These are phyloP conservation scores for Candida arabinofermentans DNA, from an alignment of 805 yeast genomes.

Conservation along the genomic window DNA sequence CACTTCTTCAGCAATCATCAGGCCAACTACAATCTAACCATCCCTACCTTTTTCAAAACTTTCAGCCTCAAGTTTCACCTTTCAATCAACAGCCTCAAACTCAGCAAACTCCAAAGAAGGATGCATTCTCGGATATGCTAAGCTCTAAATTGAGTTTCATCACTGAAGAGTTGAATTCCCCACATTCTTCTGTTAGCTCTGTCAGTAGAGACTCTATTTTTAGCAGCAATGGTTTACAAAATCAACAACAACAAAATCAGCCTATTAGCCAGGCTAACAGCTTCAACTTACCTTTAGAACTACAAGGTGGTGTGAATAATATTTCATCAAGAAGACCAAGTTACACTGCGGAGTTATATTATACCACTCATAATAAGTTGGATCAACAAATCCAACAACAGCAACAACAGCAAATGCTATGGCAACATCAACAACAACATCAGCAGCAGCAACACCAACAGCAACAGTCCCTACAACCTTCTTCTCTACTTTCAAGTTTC, in stretches of 20 bases:
- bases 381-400: slow-evolving; percentile 22
- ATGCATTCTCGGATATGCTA: slow-evolving; percentile 18
- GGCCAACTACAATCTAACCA: neutral
- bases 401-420: slow-evolving; percentile 9
- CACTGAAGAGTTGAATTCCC: slow-evolving; percentile 20
- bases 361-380: slow-evolving; percentile 25
- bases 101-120: slow-evolving; percentile 8
- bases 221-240: slow-evolving; percentile 7
- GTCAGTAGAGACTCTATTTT: slow-evolving; percentile 25
- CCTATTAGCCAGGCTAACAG: slow-evolving; percentile 11
- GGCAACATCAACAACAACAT: slow-evolving; percentile 11
- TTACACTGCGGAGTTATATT: slow-evolving; percentile 64
- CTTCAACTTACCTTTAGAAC: slow-evolving; percentile 50
- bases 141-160: slow-evolving; percentile 14
- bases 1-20: slow-evolving; percentile 6
- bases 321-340: slow-evolving; percentile 69
- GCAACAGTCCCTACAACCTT: slow-evolving; percentile 3
- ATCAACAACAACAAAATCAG: neutral
- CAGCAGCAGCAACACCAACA: slow-evolving; percentile 1
- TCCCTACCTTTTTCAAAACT: neutral
- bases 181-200: slow-evolving; percentile 30
- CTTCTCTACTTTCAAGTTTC: slow-evolving; percentile 16
- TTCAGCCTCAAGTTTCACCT: slow-evolving; percentile 1
- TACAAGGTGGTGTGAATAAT: slow-evolving; percentile 61
- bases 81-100: slow-evolving; percentile 6